Base-by-base conservation (phyloP, 805 yeast species). In the Lachancea dasiensis region DNA sequence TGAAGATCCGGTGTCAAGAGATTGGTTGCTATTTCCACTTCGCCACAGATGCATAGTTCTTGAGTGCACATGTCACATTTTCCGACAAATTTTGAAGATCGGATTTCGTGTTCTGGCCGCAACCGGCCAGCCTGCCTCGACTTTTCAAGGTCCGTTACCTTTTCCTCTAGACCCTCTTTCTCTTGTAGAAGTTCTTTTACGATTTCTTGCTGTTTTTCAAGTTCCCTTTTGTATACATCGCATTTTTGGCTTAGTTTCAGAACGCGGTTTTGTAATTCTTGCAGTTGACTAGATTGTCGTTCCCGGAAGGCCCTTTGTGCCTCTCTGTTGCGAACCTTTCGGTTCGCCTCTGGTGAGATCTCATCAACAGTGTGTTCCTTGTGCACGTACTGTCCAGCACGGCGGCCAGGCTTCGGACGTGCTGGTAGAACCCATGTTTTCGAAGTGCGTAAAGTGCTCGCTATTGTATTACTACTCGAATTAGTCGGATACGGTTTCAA, bases 261-360 rank as follows among this genome's bases (percentile, higher is more conserved):
- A 9, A 57, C 49, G 2, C 47, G 36, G 7, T 71, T 74, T 56
- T 86, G 95, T 38, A 89, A 67, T 54, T 83, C 94, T 41, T 77
- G 77, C 6, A 86, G 85, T 36, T 87, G 65, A 22, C 83, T 82
- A 14, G 95, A 94, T 50, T 94, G 67, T 47, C 95, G 70, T 58
- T 86, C 94, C 47, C 96, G 66, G 64, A 86, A 85, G 2, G 97
- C 94, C 41, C 95, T 57, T 66, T 89, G 95, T 16, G 96, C 95
- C n/a, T 92, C 95, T 41, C 96, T 67, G 56, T 87, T 87, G 60
- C 84, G 96, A 14, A 25, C 32, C 21, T 37, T 31, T 6, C 34
- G 20, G 58, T 85, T 84, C 16, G 81, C 77, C 1, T 89, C 87
- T 0, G 95, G 94, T 17, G 21, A 6, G 6, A 6, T n/a, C 0